Evolutionary conservation across 345 rosid genomes (phyloP), one percentile per base, ranked within the genome.

Genomic region (Salix koriyanagi): DNA sequence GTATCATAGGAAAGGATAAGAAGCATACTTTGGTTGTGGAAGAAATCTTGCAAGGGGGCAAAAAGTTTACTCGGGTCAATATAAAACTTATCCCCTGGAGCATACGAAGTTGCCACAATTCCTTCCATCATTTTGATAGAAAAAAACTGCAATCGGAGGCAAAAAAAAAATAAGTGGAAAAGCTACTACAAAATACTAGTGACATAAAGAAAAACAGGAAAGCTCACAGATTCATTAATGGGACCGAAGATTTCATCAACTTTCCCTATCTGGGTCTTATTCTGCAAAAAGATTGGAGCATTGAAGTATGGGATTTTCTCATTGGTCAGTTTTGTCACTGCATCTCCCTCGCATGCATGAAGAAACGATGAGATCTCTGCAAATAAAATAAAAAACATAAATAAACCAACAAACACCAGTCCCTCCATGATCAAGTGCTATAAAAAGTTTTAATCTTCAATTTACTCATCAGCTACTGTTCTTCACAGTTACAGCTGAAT

Each of bases 211-310:
- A 16, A 21, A 1, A 5, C 4, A 48, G 64, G 56, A 54, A 34
- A 48, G 30, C 92, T 88, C 73, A 91, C 99, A 73, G 99, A 91
- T 82, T 96, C 98, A 65, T 96, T 96, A 75, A 96, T 93, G 65
- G 98, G 92, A 66, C 99, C 98, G 52, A 96, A 96, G 72, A 96
- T 96, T 83, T 95, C 99, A 67, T 93, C 99, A 25, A 95, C 97
- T 85, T 89, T 93, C 58, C 99, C 99, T 48, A 95, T 95, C 86
- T 89, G 94, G 61, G 96, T 93, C 88, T 83, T 95, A 85, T 95
- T 95, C 82, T 90, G 87, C 69, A 95, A 88, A 79, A 86, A 95
- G 72, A 94, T 91, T 1, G 92, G 88, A 62, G 96, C 97, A 86
- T 95, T 93, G 71, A 95, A 95, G 77, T 67, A 87, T 3, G 99